Evolutionary conservation across 2,329 filamentous ascomycete genomes (phyloP), one percentile per base, ranked within the genome.

Genomic region (Didymella glomerata): DNA sequence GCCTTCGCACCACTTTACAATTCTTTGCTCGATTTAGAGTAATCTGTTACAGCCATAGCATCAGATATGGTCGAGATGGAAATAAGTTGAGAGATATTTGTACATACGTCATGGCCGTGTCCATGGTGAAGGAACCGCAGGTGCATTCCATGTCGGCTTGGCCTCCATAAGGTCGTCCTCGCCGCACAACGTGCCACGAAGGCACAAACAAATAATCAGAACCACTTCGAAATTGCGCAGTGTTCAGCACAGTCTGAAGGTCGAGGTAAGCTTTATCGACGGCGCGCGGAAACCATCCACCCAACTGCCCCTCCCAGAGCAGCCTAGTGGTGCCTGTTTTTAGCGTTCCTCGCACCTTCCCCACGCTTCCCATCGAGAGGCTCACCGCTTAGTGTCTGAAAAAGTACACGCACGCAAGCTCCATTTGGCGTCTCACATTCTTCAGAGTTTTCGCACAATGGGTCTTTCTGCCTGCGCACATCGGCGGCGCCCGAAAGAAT

Each of bases 401-500:
- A 32, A 11, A 25, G 22, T 54, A n/a, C 22, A 28, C 54, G 49
- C 24, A 38, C 10, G 24, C 42, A 53, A 38, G 36, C 18, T 49
- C 49, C 45, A 24, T 25, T 49, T 16, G 34, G 18, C 28, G 44
- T 48, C 45, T 53, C 49, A 45, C 14, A 42, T 48, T 40, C 24
- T 34, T 58, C 49, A 20, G 55, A 45, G 10, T 50, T 59, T 54
- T 50, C 41, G n/a, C 10, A 38, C 27, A 36, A 46, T 50, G 51
- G 48, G 27, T 49, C 48, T 20, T 28, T 25, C 22, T 44, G 47
- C 36, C 36, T 54, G 48, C 57, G 57, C 57, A 60, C 48, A 60
- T 60, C 57, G 57, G 57, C 51, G 57, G 42, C 36, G 36, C n/a
- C 57, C 57, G 57, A 60, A 49, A 52, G 25, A 40, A 38, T 41